Evolutionary conservation across 345 rosid genomes (phyloP), one percentile per base, ranked within the genome.

Genomic region (Rhizophora apiculata): DNA sequence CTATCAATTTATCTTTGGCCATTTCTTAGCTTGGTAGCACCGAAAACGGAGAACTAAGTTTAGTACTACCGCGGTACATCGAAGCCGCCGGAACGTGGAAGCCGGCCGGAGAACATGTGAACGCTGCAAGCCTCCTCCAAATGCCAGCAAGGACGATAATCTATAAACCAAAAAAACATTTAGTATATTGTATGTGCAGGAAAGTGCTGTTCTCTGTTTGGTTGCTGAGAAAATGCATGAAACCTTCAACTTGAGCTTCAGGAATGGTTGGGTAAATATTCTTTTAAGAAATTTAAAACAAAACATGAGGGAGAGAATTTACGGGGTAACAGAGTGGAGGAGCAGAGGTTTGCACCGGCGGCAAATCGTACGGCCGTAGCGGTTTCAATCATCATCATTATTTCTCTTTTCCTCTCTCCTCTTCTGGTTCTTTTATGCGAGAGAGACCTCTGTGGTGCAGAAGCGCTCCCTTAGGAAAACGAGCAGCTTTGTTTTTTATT

Each of bases 311-410:
- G 20, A 32, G 48, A 36, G 56, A 59, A 71, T 80, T 55, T 85
- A 88, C 96, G 72, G 26, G 79, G 79, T 62, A 85, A 46, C 76
- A 84, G 63, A 55, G 86, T 36, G 72, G 88, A 80, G 46, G 84
- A 82, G 74, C 75, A 79, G 79, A 84, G 79, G 67, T 74, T 83
- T n/a, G 76, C 68, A 53, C 81, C 88, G 77, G 87, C 56, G 68
- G 85, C 69, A 73, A 89, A 84, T 68, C 97, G 92, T 19, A 81
- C 80, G 74, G 90, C 90, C 83, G 87, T 69, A 69, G 87, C 81
- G 64, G 90, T 79, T 65, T 89, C 91, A 63, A 78, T 85, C 87
- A 83, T 89, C 88, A 73, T 53, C 82, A 37, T 69, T 67, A 65
- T 62, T 67, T 58, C 36, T 43, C 46, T 54, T 54, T 30, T 20